These are phyloP conservation scores for Chalaropsis thielavioides DNA, from an alignment of 2,329 filamentous ascomycete genomes.

Conservation along the genomic window DNA sequence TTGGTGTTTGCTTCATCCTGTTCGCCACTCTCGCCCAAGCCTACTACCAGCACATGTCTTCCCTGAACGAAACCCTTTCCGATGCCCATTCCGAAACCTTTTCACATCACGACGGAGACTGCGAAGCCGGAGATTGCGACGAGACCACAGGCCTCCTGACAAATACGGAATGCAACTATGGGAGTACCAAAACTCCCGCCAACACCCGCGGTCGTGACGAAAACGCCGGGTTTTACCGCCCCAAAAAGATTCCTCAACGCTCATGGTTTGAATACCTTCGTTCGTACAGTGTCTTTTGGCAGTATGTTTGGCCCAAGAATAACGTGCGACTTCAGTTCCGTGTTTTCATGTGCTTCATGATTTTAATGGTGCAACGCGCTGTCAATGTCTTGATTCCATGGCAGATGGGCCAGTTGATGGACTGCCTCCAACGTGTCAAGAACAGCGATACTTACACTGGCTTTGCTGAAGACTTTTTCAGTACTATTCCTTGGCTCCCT, in stretches of 20 bases:
- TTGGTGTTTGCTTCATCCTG: conserved; percentile 47
- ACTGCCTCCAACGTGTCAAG: conserved; percentile 44
- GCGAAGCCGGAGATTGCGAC: conserved; percentile 31
- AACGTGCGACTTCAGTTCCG: conserved; percentile 57
- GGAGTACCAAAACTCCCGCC: conserved; percentile 17
- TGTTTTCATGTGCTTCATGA: conserved; percentile 65
- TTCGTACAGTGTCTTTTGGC: conserved; percentile 87
- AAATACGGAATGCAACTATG: background rate
- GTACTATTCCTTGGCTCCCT: conserved; percentile 47
- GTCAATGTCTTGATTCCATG: conserved; percentile 78
- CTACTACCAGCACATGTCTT: background rate
- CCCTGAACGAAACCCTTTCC: background rate
- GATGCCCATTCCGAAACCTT: conserved; percentile 6
- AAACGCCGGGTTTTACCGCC: conserved; percentile 73
- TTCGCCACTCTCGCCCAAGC: conserved; percentile 22
- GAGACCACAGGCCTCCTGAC: conserved; percentile 51
- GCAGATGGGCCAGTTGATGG: conserved; percentile 68
- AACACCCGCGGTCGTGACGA: conserved; percentile 35
- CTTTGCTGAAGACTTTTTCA: conserved; percentile 19
- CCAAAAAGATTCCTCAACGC: conserved; percentile 68
- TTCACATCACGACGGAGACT: conserved; percentile 20
- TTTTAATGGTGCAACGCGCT: conserved; percentile 66
- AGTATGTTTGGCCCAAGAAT: conserved; percentile 89
- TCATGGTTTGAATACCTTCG: conserved; percentile 94
- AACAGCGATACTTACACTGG: conserved; percentile 31